phyloP scores from a whole-genome alignment of 2,329 filamentous ascomycete genomes.

The Sclerotinia glacialis region DNA sequence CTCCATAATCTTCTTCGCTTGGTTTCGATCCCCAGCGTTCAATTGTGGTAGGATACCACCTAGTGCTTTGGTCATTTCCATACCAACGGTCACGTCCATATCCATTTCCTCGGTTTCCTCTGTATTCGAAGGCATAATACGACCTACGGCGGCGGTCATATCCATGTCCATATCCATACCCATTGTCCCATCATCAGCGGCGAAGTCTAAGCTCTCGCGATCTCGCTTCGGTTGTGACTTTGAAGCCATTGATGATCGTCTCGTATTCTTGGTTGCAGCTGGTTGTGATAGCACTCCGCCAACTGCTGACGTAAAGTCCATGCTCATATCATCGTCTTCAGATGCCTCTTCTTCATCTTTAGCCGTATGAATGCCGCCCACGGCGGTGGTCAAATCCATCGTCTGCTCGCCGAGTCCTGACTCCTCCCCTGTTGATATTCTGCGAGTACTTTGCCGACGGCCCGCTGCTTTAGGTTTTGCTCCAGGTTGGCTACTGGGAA shows the following conservation, averaged over 20 bases:
- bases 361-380: slow-evolving; percentile 51
- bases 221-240: slow-evolving; percentile 20
- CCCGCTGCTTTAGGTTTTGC: slow-evolving; percentile 37
- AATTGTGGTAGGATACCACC: slow-evolving; percentile 52
- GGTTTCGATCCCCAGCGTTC: slow-evolving; percentile 44
- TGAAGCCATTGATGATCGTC: slow-evolving; percentile 28
- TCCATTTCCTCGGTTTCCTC: slow-evolving; percentile 41
- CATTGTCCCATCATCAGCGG: slow-evolving; percentile 39
- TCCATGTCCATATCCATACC: slow-evolving; percentile 18
- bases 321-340: slow-evolving; percentile 68
- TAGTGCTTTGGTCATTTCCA: slow-evolving; percentile 63
- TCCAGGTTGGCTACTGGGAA: slow-evolving; percentile 42
- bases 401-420: slow-evolving; percentile 40
- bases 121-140: slow-evolving; percentile 43
- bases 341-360: slow-evolving; percentile 39
- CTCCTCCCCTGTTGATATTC: slow-evolving; percentile 39
- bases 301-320: slow-evolving; percentile 71
- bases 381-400: slow-evolving; percentile 56
- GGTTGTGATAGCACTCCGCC: slow-evolving; percentile 50
- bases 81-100: slow-evolving; percentile 46
- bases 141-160: slow-evolving; percentile 50
- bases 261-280: slow-evolving; percentile 38
- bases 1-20: slow-evolving; percentile 58
- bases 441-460: slow-evolving; percentile 41
- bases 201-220: slow-evolving; percentile 42